Conservation (phyloP, 1,139 yeast genomes). For the Arxiozyma slooffiae region DNA sequence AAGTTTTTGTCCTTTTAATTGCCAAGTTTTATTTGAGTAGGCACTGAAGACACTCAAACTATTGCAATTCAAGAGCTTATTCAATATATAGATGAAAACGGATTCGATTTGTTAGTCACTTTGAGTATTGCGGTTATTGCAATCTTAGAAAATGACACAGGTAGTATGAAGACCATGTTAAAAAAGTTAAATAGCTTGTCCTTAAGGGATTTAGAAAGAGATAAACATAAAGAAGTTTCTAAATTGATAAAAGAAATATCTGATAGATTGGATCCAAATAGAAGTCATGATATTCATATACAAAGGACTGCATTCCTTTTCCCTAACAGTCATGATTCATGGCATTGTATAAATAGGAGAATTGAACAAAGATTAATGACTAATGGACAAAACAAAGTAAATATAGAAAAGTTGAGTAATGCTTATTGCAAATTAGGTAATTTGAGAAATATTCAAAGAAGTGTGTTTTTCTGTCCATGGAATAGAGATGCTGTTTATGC, state of each 20-base stretch:
- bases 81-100: constrained; percentile 51
- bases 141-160: constrained; percentile 40
- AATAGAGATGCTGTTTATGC: constrained; percentile 20
- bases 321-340: constrained; percentile 59
- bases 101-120: constrained; percentile 56
- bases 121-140: constrained; percentile 76
- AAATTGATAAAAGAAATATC: constrained; percentile 47
- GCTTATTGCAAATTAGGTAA: constrained; percentile 41
- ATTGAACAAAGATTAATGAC: constrained; percentile 48
- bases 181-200: constrained; percentile 51
- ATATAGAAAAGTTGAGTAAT: constrained; percentile 43
- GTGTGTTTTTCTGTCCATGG: constrained; percentile 43
- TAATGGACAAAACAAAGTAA: constrained; percentile 36
- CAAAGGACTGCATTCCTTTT: constrained; percentile 61
- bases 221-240: constrained; percentile 49
- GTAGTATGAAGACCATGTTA: constrained; percentile 54
- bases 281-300: constrained; percentile 37
- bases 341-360: constrained; percentile 51
- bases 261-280: constrained; percentile 25
- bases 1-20: constrained; percentile 57
- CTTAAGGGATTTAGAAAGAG: constrained; percentile 40
- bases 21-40: constrained; percentile 70
- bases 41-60: constrained; percentile 61
- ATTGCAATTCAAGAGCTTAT: constrained; percentile 72
- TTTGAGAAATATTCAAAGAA: constrained; percentile 51